Evolutionary conservation across 1,284 basidiomycete genomes (phyloP), one percentile per base, ranked within the genome.

Genomic region (Veloboletus limbatus): DNA sequence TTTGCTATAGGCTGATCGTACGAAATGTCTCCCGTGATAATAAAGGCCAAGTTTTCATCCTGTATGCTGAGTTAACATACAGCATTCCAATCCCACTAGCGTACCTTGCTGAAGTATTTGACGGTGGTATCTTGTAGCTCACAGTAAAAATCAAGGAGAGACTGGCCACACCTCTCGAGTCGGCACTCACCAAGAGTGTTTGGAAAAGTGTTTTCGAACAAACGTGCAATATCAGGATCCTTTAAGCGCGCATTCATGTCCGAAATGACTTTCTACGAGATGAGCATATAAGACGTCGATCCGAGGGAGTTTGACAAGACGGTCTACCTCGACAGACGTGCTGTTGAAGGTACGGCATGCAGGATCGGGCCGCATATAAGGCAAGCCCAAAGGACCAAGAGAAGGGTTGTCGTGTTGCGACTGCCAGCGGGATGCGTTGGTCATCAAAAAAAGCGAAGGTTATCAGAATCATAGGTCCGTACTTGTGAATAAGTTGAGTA

Each of bases 131-230:
- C 85, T 85, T 47, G 40, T 4, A 25, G 33, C 18, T 10, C 17
- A 26, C 14, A 4, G 32, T 52, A 28, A 48, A 24, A 3, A 36
- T 42, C 22, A 37, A 24, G 20, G 21, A 28, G 10, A n/a, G 9
- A 11, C 4, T 8, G 10, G 9, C 16, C 8, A 32, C 21, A 18
- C 21, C 34, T 31, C 5, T 39, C 45, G 13, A 33, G 21, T 41
- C 7, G 9, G 7, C 32, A 51, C 66, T 45, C 55, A 84, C 85
- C 85, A 27, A 88, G 71, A 0, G 86, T 88, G 54, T 85, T 86
- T 2, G 85, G 85, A 57, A 87, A 87, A 0, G 85, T 81, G 49
- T 88, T 88, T 62, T 87, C 85, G 53, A 88, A 88, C 24, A 88
- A 59, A 45, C 82, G 74, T 16, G 85, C 86, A 45, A 88, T 55